phyloP scores from a whole-genome alignment of 257 asterid species.

The Capsicum chinense region DNA sequence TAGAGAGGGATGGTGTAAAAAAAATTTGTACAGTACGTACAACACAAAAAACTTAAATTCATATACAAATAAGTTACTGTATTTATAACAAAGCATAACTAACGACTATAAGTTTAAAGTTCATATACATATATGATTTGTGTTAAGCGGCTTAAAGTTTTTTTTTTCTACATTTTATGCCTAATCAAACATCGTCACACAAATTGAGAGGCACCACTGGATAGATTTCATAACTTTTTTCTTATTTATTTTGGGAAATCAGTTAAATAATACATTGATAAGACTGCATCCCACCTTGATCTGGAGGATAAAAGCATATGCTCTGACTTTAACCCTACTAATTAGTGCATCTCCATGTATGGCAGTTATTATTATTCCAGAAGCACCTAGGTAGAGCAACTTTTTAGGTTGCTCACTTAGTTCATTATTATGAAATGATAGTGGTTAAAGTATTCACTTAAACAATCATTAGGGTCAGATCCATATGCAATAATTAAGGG shows the following conservation, averaged over 20 bases:
- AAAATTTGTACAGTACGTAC: no score
- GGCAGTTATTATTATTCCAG: neutral
- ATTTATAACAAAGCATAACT: no score
- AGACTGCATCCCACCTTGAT: constrained; percentile 25
- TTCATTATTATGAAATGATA: neutral
- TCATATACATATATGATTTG: no score
- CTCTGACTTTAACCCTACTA: constrained; percentile 1
- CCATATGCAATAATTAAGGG: neutral
- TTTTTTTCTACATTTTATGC: neutral
- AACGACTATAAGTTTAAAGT: no score
- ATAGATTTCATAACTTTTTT: neutral
- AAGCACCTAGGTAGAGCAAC: neutral
- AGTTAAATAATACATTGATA: neutral
- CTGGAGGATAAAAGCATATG: neutral
- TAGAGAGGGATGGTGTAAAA: no score
- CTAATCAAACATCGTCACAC: neutral
- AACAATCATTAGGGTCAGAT: neutral
- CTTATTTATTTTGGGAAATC: neutral
- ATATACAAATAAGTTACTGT: no score
- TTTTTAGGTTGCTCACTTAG: neutral
- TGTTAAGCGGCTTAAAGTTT: neutral
- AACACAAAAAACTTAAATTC: no score
- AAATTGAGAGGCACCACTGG: neutral
- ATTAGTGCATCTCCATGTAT: neutral
- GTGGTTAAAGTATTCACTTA: neutral